phyloP scores from a whole-genome alignment of 495 filamentous ascomycete genomes.

The Penicillium chermesinum region DNA sequence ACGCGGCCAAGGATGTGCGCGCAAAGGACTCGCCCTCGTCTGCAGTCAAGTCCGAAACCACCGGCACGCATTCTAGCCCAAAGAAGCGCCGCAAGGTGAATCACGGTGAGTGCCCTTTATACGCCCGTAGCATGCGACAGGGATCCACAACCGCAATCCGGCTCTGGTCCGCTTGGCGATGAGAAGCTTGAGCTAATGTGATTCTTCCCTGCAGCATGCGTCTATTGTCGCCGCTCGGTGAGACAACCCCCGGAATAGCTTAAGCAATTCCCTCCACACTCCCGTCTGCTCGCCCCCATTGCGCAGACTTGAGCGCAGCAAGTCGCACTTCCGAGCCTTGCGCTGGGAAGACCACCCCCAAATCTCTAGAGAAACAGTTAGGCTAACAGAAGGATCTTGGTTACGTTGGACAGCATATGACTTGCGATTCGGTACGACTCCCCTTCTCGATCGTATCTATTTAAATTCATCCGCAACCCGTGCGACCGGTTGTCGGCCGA shows the following conservation, averaged over 20 bases:
- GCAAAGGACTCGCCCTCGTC: conserved; percentile 30
- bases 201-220: conserved; percentile 66
- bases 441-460: conserved; percentile 20
- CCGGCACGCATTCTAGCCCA: conserved; percentile 52
- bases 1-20: conserved; percentile 25
- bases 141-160: conserved; percentile 15
- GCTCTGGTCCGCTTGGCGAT: conserved; percentile 21
- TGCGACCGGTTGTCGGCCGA: conserved; percentile 18
- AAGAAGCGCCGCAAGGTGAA: conserved; percentile 99
- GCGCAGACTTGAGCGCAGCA: neutral
- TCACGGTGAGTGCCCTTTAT: conserved; percentile 68
- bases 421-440: conserved; percentile 94
- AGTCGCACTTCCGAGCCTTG: neutral
- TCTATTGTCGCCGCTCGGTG: conserved; percentile 99
- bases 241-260: conserved; percentile 35
- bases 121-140: conserved; percentile 23
- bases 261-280: neutral
- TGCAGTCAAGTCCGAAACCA: conserved; percentile 35
- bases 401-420: conserved; percentile 83
- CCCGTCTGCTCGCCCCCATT: neutral
- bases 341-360: neutral
- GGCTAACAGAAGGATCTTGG: conserved; percentile 35
- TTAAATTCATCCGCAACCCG: conserved; percentile 18
- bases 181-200: conserved; percentile 29
- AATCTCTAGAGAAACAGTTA: conserved; percentile 7